Evolutionary conservation across 2,329 filamentous ascomycete species (phyloP).

Genomic region (Fonsecaea monophora): DNA sequence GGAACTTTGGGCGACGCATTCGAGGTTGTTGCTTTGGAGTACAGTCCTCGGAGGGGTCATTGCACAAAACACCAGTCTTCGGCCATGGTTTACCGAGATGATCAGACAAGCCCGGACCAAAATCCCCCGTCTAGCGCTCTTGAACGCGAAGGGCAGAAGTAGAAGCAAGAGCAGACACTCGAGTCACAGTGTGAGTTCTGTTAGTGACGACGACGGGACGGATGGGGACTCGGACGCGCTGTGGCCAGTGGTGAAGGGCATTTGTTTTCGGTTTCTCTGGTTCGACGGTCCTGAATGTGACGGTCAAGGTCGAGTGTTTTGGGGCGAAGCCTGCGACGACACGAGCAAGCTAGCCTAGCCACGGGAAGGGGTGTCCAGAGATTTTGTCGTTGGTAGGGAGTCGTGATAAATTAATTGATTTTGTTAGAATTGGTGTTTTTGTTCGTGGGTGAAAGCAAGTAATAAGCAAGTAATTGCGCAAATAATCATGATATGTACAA

Average conservation of each 20-base stretch:
- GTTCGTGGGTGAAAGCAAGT: no score
- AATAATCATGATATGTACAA: no score
- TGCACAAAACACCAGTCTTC: conserved; percentile 29
- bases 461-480: no score
- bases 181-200: neutral
- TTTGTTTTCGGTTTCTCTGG: conserved; percentile 22
- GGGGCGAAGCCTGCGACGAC: conserved; percentile 11
- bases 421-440: no score
- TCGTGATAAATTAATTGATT: no score
- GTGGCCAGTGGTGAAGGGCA: conserved; percentile 18
- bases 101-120: neutral
- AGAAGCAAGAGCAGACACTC: neutral
- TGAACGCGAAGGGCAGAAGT: neutral
- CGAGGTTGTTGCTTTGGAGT: conserved; percentile 45
- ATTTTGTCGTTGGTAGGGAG: no score
- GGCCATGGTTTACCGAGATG: conserved; percentile 18
- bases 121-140: neutral
- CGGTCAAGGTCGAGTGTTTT: conserved; percentile 13
- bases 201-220: neutral
- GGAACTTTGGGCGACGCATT: conserved; percentile 41
- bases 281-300: conserved; percentile 24
- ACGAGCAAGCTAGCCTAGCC: no score
- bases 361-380: no score
- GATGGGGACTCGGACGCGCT: neutral
- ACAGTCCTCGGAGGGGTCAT: conserved; percentile 48